Conservation (phyloP, 148 eudicot species). For the Silene latifolia region DNA sequence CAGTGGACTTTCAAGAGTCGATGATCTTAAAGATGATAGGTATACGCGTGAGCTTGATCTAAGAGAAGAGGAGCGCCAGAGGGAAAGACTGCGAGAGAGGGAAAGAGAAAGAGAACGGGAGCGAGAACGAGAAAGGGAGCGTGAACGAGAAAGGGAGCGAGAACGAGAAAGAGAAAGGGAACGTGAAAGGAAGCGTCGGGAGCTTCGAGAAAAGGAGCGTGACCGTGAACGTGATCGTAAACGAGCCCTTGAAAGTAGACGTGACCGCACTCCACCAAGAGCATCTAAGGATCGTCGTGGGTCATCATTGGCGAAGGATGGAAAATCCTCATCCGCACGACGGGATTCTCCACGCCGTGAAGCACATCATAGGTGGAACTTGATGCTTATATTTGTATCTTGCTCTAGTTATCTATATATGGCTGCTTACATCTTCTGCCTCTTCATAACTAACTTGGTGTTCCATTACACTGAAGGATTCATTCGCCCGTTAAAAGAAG, state of each 20-base stretch:
- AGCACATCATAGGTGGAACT: conserved; percentile 82
- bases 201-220: conserved; percentile 57
- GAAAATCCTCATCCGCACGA: conserved; percentile 42
- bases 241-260: conserved; percentile 53
- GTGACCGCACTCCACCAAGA: conserved; percentile 70
- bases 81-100: conserved; percentile 61
- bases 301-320: conserved; percentile 58
- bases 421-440: conserved; percentile 51
- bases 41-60: conserved; percentile 60
- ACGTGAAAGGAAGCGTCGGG: conserved; percentile 51
- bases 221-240: conserved; percentile 62
- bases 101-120: conserved; percentile 68
- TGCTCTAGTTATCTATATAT: conserved; percentile 53
- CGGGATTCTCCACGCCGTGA: conserved; percentile 86
- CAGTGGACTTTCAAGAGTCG: conserved; percentile 52
- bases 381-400: conserved; percentile 54
- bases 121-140: conserved; percentile 50
- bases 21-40: conserved; percentile 63
- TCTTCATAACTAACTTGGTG: conserved; percentile 74
- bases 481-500: conserved; percentile 96
- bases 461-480: conserved; percentile 95
- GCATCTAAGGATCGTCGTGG: conserved; percentile 70
- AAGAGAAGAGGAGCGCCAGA: conserved; percentile 72
- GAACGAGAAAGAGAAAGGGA: conserved; percentile 49
- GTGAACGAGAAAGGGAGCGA: conserved; percentile 41